A percentile compares a stretch with the other conserved stretches of the same genome.
Conservation (phyloP, 805 yeast species). For the Metschnikowia amazonensis region DNA sequence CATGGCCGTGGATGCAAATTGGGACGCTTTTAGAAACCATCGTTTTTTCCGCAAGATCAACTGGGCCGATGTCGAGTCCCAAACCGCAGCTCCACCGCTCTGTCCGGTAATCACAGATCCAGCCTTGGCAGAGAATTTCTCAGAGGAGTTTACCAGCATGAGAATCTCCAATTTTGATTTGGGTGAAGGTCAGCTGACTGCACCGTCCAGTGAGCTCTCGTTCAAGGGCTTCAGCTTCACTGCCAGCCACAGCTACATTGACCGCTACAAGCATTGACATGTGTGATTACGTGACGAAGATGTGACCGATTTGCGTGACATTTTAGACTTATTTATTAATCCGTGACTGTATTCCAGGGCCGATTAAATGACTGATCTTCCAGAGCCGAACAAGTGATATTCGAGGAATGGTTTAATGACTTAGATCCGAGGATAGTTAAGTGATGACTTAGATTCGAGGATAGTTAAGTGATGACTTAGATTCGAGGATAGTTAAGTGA, state of each 20-base stretch:
- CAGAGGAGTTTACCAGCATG: conserved; percentile 41
- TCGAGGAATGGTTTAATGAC: too few species aligned
- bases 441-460: too few species aligned
- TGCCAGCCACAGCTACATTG: conserved; percentile 38
- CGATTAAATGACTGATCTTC: too few species aligned
- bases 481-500: too few species aligned
- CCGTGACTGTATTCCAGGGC: too few species aligned
- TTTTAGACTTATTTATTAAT: too few species aligned
- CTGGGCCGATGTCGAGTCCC: conserved; percentile 34
- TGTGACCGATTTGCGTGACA: too few species aligned
- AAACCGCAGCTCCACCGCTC: conserved; percentile 35
- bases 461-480: too few species aligned
- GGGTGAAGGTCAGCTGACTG: conserved; percentile 11
- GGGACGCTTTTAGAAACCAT: conserved; percentile 31
- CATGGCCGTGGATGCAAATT: conserved; percentile 33
- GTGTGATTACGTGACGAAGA: not conserved
- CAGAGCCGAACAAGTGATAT: too few species aligned
- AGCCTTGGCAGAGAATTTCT: conserved; percentile 43
- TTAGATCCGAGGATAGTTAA: too few species aligned
- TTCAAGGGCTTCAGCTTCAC: conserved; percentile 46
- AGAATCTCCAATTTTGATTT: conserved; percentile 18
- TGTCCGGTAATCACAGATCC: conserved; percentile 44
- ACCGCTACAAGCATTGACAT: conserved; percentile 18
- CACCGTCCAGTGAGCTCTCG: conserved; percentile 1
- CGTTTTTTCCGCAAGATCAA: conserved; percentile 37